Evolutionary conservation across 805 yeast genomes (phyloP).

Genomic region (Barnettozyma wickerhamii): DNA sequence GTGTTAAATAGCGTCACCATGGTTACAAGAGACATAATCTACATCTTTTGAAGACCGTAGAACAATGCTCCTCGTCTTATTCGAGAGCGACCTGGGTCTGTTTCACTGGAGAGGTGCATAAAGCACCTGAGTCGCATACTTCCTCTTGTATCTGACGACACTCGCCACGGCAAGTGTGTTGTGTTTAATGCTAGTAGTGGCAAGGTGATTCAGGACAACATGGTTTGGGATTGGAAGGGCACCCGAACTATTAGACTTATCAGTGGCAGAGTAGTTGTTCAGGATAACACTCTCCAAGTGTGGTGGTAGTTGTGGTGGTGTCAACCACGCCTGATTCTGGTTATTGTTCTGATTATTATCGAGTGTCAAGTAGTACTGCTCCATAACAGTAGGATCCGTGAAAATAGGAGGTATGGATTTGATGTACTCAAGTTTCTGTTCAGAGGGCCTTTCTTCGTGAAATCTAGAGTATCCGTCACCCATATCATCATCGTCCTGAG

Average conservation of each 20-base stretch:
- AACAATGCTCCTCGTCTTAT: not conserved
- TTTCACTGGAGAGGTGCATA: slow-evolving; percentile 78
- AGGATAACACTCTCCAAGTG: slow-evolving; percentile 91
- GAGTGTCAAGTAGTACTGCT: slow-evolving; percentile 72
- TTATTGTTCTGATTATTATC: slow-evolving; percentile 62
- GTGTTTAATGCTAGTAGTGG: slow-evolving; percentile 93
- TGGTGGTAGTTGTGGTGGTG: slow-evolving; percentile 97
- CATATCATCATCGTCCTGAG: slow-evolving; percentile 74
- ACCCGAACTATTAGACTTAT: slow-evolving; percentile 77
- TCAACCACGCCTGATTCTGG: slow-evolving; percentile 58
- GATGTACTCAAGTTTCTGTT: slow-evolving; percentile 39
- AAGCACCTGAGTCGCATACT: slow-evolving; percentile 86
- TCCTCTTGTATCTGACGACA: slow-evolving; percentile 81
- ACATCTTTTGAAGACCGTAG: not conserved
- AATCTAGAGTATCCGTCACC: slow-evolving; percentile 77
- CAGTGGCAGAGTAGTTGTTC: slow-evolving; percentile 59
- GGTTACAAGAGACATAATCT: no score
- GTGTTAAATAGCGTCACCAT: not conserved
- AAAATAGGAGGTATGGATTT: slow-evolving; percentile 77
- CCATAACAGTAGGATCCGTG: slow-evolving; percentile 84
- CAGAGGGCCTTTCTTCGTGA: slow-evolving; percentile 50
- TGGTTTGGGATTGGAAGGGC: slow-evolving; percentile 93
- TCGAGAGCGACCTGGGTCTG: not conserved
- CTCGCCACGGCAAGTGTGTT: slow-evolving; percentile 92
- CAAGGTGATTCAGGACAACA: slow-evolving; percentile 88